Evolutionary conservation across 176 grass and related monocot genomes (phyloP).

Genomic region (Eremochloa ophiuroides): DNA sequence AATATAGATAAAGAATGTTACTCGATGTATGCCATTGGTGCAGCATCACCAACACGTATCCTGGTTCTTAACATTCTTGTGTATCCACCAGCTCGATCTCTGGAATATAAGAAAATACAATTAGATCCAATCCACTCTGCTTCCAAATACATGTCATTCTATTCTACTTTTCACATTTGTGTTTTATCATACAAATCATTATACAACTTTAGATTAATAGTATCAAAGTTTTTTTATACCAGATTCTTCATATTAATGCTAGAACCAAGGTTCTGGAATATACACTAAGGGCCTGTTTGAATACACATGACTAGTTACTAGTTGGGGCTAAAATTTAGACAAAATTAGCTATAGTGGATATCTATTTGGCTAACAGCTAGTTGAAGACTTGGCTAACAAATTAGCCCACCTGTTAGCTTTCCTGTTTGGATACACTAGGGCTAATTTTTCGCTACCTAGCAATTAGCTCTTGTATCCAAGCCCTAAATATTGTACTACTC

Average conservation of each 20-base stretch:
- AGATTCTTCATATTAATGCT: background rate
- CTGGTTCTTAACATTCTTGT: conserved; percentile 72
- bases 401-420: too few relatives aligned
- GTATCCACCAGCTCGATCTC: conserved; percentile 81
- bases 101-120: conserved; percentile 7
- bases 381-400: background rate
- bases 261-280: background rate
- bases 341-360: background rate
- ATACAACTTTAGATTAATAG: background rate
- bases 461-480: background rate
- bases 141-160: background rate
- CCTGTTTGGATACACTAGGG: background rate
- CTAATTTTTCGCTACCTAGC: background rate
- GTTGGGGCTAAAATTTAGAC: background rate
- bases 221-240: background rate
- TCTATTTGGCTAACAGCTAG: background rate
- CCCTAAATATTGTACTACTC: background rate
- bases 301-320: background rate
- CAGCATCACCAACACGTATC: conserved; percentile 87
- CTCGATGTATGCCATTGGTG: conserved; percentile 95
- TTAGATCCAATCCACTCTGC: background rate
- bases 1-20: conserved; percentile 38
- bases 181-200: background rate
- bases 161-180: background rate
- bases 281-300: background rate